Evolutionary conservation across 331 rosid genomes (phyloP), one percentile per base, ranked within the genome.

Genomic region (Erythrophleum ivorense): DNA sequence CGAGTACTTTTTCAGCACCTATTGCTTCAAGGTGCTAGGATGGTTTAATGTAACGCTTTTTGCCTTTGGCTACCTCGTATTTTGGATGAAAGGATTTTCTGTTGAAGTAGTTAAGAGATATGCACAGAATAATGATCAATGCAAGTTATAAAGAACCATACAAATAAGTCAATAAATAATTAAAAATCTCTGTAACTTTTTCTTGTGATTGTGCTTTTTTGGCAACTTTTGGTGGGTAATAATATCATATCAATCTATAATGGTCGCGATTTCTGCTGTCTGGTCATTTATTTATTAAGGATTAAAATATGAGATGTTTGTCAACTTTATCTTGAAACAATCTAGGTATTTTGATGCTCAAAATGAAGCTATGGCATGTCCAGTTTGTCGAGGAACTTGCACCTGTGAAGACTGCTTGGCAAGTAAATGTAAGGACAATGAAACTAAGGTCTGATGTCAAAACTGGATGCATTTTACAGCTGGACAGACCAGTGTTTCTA

Each of bases 361-460:
- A 89, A 90, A 92, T 75, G 98, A 92, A 86, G 97, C 91, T 72
- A 85, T 64, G 87, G 97, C 94, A 53, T 96, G 99, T 81, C 99
- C 99, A 13, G 99, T 94, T 77, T 96, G 99, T 79, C 95, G 94
- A 78, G 88, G 92, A 88, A 87, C 90, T 80, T 96, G 99, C 88
- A 80, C 93, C 74, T 96, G 99, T 83, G 91, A 92, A 88, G 91
- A 94, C 85, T 96, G 99, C 84, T 85, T 85, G 81, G 87, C 85
- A 79, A 88, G 85, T 87, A 94, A 86, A 81, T 80, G 88, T 77
- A 85, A 84, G 79, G 95, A 91, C 85, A 87, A 83, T 78, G 95
- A 96, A 92, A 91, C 97, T 94, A 94, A 96, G 99, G 99, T 96
- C 94, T 89, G 99, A 89, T 82, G 89, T 90, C 82, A 87, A 83